phyloP scores from a whole-genome alignment of 2,329 filamentous ascomycete species.

The Cercospora sojina region DNA sequence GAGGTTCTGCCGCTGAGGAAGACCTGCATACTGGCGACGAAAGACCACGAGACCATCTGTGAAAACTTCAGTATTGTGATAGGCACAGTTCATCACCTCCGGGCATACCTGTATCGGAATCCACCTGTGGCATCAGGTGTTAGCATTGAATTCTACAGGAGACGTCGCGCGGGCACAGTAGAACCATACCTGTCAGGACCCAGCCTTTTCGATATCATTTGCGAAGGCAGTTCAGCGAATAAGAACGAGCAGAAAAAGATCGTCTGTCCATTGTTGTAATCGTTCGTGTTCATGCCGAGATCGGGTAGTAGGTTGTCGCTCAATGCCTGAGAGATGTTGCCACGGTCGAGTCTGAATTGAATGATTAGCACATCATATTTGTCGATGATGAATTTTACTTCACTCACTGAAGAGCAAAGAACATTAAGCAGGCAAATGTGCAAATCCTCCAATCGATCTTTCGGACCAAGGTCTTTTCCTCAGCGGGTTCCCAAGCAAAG shows the following conservation, averaged over 20 bases:
- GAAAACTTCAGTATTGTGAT: background rate
- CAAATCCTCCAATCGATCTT: background rate
- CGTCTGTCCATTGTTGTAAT: constrained; percentile 10
- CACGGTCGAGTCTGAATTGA: background rate
- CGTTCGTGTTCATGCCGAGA: background rate
- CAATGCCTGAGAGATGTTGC: background rate
- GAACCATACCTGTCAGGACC: constrained; percentile 14
- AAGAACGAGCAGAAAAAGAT: constrained; percentile 84
- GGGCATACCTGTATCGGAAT: background rate
- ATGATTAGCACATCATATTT: background rate
- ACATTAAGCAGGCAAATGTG: background rate
- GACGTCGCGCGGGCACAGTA: background rate
- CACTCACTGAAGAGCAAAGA: background rate
- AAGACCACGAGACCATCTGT: constrained; percentile 44
- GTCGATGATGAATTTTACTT: background rate
- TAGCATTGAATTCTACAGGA: background rate
- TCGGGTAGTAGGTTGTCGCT: background rate
- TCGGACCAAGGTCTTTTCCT: background rate
- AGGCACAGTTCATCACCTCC: background rate
- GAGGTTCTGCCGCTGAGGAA: constrained; percentile 37
- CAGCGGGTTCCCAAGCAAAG: background rate
- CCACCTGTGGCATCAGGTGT: background rate
- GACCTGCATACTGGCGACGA: constrained; percentile 42
- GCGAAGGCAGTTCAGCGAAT: constrained; percentile 40
- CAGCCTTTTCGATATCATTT: constrained; percentile 44